Conservation (phyloP, 345 rosid species). For the Syzygium aqueum region DNA sequence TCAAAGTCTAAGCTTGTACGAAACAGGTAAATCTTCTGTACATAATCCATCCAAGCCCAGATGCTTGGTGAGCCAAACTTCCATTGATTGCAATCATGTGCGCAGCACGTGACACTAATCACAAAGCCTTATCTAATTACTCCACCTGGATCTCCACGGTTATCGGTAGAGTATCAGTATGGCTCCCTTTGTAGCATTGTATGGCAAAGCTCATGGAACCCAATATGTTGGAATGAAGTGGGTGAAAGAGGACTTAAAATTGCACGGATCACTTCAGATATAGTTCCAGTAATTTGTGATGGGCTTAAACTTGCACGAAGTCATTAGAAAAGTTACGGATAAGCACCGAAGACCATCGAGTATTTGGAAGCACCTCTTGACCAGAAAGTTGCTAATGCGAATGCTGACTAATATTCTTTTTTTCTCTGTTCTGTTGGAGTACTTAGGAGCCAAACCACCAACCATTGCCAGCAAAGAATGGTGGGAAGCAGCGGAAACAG, state of each 20-base stretch:
- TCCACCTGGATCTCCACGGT: neutral
- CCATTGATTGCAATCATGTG: no score
- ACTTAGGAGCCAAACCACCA: slow-evolving; percentile 57
- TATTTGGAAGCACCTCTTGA: neutral
- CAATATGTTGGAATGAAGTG: neutral
- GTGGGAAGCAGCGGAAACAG: slow-evolving; percentile 82
- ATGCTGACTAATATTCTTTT: neutral
- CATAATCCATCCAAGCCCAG: slow-evolving; percentile 22
- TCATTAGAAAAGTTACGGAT: neutral
- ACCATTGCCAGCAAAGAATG: slow-evolving; percentile 65
- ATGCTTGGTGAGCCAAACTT: neutral
- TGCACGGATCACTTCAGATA: neutral
- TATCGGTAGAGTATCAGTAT: rapidly evolving
- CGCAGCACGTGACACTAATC: neutral
- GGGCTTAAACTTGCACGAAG: neutral
- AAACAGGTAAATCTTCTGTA: neutral
- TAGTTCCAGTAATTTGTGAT: neutral
- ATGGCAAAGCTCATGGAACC: neutral
- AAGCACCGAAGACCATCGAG: neutral
- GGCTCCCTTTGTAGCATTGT: neutral
- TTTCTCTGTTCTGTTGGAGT: neutral
- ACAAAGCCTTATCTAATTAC: neutral
- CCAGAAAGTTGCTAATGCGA: neutral
- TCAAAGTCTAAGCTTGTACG: neutral
- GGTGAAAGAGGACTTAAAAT: neutral